phyloP scores from a whole-genome alignment of 495 filamentous ascomycete genomes.

The Aspergillus cavernicola region DNA sequence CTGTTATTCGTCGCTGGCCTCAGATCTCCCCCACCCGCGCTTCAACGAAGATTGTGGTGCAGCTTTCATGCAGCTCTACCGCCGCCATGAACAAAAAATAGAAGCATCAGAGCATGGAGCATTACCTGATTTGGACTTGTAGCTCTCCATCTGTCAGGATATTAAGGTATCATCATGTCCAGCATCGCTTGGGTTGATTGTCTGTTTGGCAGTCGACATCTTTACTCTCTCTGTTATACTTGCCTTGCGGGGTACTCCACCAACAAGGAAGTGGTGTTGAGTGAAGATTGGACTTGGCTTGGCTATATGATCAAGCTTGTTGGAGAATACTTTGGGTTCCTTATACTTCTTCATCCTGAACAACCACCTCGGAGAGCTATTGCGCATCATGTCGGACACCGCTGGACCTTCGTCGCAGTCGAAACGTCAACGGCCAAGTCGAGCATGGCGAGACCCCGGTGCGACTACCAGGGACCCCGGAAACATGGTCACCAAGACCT shows the following conservation, averaged over 20 bases:
- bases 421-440: neutral
- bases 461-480: neutral
- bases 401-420: neutral
- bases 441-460: neutral
- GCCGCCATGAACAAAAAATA: slow-evolving; percentile 20
- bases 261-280: no score
- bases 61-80: slow-evolving; percentile 8
- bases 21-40: slow-evolving; percentile 22
- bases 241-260: no score
- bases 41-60: slow-evolving; percentile 22
- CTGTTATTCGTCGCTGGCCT: slow-evolving; percentile 11
- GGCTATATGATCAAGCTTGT: no score
- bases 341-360: no score
- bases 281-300: no score
- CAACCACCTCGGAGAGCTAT: no score
- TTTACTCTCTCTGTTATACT: no score
- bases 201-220: neutral
- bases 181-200: slow-evolving; percentile 1
- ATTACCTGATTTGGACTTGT: slow-evolving; percentile 9
- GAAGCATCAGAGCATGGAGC: slow-evolving; percentile 15
- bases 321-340: no score
- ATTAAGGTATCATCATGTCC: slow-evolving; percentile 14
- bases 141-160: slow-evolving; percentile 9
- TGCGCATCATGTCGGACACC: neutral
- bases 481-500: slow-evolving; percentile 3